Percentiles rank a stretch among this genome's conserved stretches.
Conservation (phyloP, 176 grass and related monocot species). For the Raddia distichophylla region DNA sequence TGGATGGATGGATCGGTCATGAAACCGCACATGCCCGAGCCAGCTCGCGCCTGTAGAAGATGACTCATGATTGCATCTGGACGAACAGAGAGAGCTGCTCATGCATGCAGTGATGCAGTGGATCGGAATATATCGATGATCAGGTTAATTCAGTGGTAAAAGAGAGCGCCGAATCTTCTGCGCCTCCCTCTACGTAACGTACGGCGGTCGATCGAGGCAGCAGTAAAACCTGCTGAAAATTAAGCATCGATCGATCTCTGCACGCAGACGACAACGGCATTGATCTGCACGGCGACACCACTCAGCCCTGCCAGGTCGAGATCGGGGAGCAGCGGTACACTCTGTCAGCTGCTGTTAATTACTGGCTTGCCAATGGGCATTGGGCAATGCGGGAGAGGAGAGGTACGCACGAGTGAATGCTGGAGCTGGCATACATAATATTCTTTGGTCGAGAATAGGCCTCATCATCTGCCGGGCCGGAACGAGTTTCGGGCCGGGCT, state of each 20-base stretch:
- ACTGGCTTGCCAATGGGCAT: no score
- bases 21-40: neutral
- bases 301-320: slow-evolving; percentile 4
- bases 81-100: neutral
- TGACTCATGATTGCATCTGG: neutral
- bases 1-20: neutral
- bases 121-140: no score
- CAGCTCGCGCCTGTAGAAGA: neutral
- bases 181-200: no score
- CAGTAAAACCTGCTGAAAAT: neutral
- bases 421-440: neutral
- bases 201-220: neutral
- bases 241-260: slow-evolving; percentile 2
- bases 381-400: neutral
- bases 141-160: no score
- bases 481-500: no score
- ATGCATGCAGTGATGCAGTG: no score
- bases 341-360: neutral
- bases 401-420: slow-evolving; percentile 14
- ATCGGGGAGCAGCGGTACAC: neutral
- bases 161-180: no score
- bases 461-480: no score
- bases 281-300: neutral
- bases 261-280: neutral
- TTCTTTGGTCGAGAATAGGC: neutral